Evolutionary conservation across 441 rosid species (phyloP).

Genomic region (Rhodomyrtus psidioides): DNA sequence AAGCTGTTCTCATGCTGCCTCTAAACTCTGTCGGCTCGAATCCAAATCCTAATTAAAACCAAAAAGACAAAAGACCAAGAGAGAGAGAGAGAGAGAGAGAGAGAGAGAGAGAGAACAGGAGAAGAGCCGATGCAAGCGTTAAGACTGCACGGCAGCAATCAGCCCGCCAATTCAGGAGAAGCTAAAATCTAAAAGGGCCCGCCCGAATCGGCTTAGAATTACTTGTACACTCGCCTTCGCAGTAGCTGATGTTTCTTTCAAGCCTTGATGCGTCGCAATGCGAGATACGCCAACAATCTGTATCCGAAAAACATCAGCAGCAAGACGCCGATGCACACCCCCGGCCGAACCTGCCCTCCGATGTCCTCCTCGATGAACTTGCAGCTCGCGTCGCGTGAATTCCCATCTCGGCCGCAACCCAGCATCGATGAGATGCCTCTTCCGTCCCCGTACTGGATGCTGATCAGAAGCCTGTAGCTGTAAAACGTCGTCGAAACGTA

Average conservation of each 20-base stretch:
- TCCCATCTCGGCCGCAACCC: constrained; percentile 30
- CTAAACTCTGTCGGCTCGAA: background rate
- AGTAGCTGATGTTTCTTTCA: constrained; percentile 5
- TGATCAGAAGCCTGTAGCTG: constrained; percentile 51
- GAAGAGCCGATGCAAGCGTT: background rate
- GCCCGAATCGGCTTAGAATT: background rate
- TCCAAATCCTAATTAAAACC: background rate
- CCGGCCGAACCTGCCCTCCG: constrained; percentile 45
- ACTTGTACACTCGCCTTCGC: background rate
- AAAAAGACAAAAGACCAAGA: background rate
- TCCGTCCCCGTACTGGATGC: constrained; percentile 54
- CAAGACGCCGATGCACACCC: constrained; percentile 31
- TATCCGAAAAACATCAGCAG: constrained; percentile 71
- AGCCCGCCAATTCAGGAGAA: background rate
- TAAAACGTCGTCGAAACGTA: constrained; percentile 69
- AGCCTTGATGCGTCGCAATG: constrained; percentile 47
- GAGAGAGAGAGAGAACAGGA: background rate
- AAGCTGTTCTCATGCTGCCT: background rate
- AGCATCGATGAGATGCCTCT: constrained; percentile 25
- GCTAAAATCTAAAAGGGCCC: background rate
- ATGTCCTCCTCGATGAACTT: constrained; percentile 59
- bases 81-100: too few relatives aligned
- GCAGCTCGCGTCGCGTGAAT: constrained; percentile 24
- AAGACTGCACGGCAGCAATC: background rate
- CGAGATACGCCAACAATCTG: constrained; percentile 71